These are phyloP conservation scores for Globisporangium rhizosaccharum DNA, from an alignment of 352 stramenopile genomes.

Conservation along the genomic window DNA sequence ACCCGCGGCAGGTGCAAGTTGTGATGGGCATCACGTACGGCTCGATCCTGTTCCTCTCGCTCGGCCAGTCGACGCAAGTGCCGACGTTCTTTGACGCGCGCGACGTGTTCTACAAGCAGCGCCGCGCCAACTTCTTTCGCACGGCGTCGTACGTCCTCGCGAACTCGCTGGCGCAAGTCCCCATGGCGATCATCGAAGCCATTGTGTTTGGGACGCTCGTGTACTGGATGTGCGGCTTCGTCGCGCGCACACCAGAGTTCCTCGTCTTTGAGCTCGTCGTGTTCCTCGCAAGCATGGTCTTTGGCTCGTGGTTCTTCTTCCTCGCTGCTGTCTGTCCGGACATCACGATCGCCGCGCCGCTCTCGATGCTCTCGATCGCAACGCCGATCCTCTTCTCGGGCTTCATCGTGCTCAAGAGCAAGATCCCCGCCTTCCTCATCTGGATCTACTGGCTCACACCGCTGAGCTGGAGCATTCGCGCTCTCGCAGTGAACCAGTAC, in stretches of 20 bases:
- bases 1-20: slow-evolving; percentile 28
- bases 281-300: slow-evolving; percentile 39
- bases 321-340: slow-evolving; percentile 25
- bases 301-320: slow-evolving; percentile 48
- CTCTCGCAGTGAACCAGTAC: slow-evolving; percentile 18
- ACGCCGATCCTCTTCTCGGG: slow-evolving; percentile 44
- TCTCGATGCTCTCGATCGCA: slow-evolving; percentile 30
- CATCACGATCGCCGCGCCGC: slow-evolving; percentile 27
- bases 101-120: slow-evolving; percentile 79
- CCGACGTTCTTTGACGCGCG: slow-evolving; percentile 62
- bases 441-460: slow-evolving; percentile 31
- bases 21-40: slow-evolving; percentile 75
- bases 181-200: slow-evolving; percentile 47
- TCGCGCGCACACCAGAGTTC: slow-evolving; percentile 20
- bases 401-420: slow-evolving; percentile 41
- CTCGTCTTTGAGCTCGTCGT: slow-evolving; percentile 42
- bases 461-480: slow-evolving; percentile 19
- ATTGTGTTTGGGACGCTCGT: slow-evolving; percentile 75
- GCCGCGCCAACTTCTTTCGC: slow-evolving; percentile 70
- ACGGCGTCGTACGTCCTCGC: slow-evolving; percentile 57
- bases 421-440: slow-evolving; percentile 31
- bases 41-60: slow-evolving; percentile 62
- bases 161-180: slow-evolving; percentile 54
- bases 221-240: slow-evolving; percentile 78
- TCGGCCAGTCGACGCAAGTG: slow-evolving; percentile 69